Conservation (phyloP, 2,329 filamentous ascomycete species). For the Hysterium pulicare region DNA sequence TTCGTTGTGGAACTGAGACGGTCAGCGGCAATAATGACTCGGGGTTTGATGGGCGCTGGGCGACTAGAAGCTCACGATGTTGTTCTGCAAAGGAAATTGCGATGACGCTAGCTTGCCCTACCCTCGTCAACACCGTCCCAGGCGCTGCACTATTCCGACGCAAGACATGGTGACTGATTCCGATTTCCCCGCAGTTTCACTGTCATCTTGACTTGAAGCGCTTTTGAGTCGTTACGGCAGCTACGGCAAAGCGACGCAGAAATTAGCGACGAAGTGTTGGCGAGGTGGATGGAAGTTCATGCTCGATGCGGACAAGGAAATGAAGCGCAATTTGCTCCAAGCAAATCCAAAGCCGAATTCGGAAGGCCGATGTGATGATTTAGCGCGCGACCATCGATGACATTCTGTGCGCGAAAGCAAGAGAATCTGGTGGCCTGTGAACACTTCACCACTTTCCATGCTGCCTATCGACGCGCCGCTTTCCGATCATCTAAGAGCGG, state of each 20-base stretch:
- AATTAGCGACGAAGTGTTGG: too few species aligned
- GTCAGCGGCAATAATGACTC: neutral
- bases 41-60: neutral
- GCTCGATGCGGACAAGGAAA: neutral
- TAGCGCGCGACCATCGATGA: neutral
- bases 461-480: too few species aligned
- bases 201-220: neutral
- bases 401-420: neutral
- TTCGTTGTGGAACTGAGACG: neutral
- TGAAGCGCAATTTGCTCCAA: neutral
- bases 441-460: neutral
- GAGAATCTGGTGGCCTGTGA: neutral
- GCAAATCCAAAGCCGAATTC: neutral
- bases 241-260: too few species aligned
- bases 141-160: neutral
- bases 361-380: conserved; percentile 1
- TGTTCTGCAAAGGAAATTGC: neutral
- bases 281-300: neutral
- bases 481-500: too few species aligned
- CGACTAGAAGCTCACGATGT: too few species aligned
- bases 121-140: neutral
- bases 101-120: neutral
- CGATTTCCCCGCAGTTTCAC: neutral
- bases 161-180: neutral
- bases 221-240: too few species aligned